Evolutionary conservation across 2,329 filamentous ascomycete genomes (phyloP).

Genomic region (Bipolaris gigantea): DNA sequence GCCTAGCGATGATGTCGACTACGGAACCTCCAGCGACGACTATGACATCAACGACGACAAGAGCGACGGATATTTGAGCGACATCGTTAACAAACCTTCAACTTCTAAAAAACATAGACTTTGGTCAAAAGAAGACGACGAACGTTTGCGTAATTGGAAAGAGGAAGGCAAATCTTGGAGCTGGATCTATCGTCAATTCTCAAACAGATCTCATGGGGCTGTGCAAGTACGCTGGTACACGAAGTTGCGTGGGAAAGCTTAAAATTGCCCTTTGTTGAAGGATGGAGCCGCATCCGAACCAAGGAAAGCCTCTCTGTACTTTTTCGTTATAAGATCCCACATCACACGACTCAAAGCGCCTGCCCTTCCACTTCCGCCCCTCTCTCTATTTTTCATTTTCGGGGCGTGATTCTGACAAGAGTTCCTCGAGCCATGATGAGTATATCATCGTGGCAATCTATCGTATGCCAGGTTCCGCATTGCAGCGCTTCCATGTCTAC

Average conservation of each 20-base stretch:
- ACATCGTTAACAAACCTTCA: too few relatives aligned
- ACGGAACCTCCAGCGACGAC: too few relatives aligned
- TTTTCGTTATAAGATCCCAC: not conserved
- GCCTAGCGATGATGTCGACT: too few relatives aligned
- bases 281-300: not conserved
- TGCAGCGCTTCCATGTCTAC: slow-evolving; percentile 9
- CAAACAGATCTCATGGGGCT: not conserved
- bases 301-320: slow-evolving; percentile 1
- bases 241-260: not conserved
- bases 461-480: not conserved
- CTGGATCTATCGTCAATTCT: not conserved
- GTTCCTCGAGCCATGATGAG: slow-evolving; percentile 1
- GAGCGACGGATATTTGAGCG: too few relatives aligned
- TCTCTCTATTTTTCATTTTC: not conserved
- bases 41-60: too few relatives aligned
- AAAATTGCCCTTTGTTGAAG: not conserved
- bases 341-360: not conserved
- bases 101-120: too few relatives aligned
- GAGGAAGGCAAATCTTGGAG: not conserved
- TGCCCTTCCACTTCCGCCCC: not conserved
- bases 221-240: not conserved
- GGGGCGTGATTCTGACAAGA: not conserved
- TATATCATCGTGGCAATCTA: slow-evolving; percentile 1
- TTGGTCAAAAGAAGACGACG: too few relatives aligned
- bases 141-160: too few relatives aligned